phyloP scores from a whole-genome alignment of 2,329 filamentous ascomycete genomes.

The Talaromyces islandicus region DNA sequence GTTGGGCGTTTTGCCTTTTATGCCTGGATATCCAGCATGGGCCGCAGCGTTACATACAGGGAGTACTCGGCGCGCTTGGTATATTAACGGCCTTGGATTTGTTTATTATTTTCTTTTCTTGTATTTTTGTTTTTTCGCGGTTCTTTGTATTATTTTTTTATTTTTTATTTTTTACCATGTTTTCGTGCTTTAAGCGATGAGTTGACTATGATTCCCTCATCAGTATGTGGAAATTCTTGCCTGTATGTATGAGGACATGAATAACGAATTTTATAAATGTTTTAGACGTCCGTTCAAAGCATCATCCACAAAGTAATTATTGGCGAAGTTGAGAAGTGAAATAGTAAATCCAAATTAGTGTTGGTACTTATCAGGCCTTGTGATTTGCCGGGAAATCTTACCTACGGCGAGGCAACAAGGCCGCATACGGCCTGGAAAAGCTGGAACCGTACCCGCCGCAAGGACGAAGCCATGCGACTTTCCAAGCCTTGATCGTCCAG shows the following conservation, averaged over 20 bases:
- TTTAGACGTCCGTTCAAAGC: not conserved
- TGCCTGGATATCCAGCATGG: not conserved
- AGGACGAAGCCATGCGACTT: not conserved
- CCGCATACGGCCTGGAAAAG: not conserved
- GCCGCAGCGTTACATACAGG: not conserved
- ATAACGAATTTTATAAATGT: slow-evolving; percentile 10
- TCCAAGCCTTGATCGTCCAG: not conserved
- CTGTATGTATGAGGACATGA: slow-evolving; percentile 13
- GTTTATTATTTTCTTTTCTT: slow-evolving; percentile 8
- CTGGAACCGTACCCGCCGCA: not conserved
- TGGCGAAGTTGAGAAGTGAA: not conserved
- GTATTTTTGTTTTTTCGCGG: not conserved
- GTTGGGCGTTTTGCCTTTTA: not conserved
- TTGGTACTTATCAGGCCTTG: not conserved
- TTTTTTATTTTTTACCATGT: slow-evolving; percentile 7
- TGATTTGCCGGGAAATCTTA: not conserved
- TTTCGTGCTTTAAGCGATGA: not conserved
- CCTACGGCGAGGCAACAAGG: not conserved
- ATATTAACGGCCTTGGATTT: not conserved
- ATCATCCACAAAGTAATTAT: not conserved
- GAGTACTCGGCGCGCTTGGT: not conserved
- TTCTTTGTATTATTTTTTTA: slow-evolving; percentile 4
- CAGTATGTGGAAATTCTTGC: slow-evolving; percentile 1
- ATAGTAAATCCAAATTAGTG: not conserved
- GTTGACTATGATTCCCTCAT: not conserved